Evolutionary conservation across 2,329 filamentous ascomycete species (phyloP).

Genomic region (Paecilomyces niveus): DNA sequence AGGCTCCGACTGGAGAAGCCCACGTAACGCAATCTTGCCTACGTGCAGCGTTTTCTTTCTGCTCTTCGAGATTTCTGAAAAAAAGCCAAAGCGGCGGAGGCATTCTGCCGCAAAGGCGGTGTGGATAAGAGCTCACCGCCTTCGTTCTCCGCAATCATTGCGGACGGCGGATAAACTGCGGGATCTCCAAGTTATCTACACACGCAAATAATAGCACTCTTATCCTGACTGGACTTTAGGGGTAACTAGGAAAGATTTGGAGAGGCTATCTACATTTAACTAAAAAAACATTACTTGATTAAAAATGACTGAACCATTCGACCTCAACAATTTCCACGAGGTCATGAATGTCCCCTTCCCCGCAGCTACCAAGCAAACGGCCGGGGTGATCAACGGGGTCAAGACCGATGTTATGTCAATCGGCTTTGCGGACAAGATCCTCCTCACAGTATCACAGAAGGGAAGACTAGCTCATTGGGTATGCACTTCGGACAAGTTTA

Average conservation of each 20-base stretch:
- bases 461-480: constrained; percentile 91
- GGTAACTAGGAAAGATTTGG: neutral
- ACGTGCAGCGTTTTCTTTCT: neutral
- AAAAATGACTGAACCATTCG: constrained; percentile 19
- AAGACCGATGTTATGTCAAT: constrained; percentile 66
- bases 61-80: constrained; percentile 8
- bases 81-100: constrained; percentile 13
- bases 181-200: neutral
- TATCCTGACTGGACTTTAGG: neutral
- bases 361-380: constrained; percentile 53
- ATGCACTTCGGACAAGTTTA: constrained; percentile 18
- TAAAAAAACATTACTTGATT: neutral
- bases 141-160: constrained; percentile 6
- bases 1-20: constrained; percentile 6
- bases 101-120: constrained; percentile 17
- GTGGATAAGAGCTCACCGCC: constrained; percentile 13
- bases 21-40: neutral
- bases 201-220: neutral
- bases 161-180: neutral
- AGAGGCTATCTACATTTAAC: neutral
- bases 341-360: constrained; percentile 55
- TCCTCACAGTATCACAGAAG: constrained; percentile 81
- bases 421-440: constrained; percentile 80
- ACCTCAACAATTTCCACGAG: constrained; percentile 33
- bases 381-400: constrained; percentile 58